These are phyloP conservation scores for Fusarium sp. DNA, from an alignment of 2,329 filamentous ascomycete species.

Conservation along the genomic window DNA sequence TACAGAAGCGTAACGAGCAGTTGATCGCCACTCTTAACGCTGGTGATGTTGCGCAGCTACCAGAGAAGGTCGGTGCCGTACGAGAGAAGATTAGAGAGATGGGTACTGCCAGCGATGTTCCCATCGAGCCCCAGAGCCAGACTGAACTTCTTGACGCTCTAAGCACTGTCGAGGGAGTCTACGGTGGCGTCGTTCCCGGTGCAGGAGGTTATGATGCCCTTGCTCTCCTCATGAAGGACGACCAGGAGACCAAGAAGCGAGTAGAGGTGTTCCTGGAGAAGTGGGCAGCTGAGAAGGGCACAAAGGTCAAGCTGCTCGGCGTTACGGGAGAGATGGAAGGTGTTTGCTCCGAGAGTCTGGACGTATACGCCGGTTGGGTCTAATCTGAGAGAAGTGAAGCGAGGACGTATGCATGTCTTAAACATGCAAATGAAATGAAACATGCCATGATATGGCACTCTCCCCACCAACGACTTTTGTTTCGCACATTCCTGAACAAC, in stretches of 20 bases:
- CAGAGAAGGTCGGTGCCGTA: slow-evolving; percentile 60
- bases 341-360: slow-evolving; percentile 59
- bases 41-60: slow-evolving; percentile 56
- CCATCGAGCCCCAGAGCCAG: slow-evolving; percentile 89
- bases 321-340: slow-evolving; percentile 81
- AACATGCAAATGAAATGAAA: slow-evolving; percentile 25
- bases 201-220: slow-evolving; percentile 95
- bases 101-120: slow-evolving; percentile 78
- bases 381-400: slow-evolving; percentile 24
- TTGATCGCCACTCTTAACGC: slow-evolving; percentile 73
- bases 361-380: slow-evolving; percentile 59
- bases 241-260: slow-evolving; percentile 68
- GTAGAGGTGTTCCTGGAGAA: slow-evolving; percentile 71
- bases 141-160: slow-evolving; percentile 85
- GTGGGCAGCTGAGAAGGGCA: slow-evolving; percentile 71
- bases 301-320: slow-evolving; percentile 73
- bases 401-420: slow-evolving; percentile 30
- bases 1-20: slow-evolving; percentile 80
- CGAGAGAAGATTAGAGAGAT: slow-evolving; percentile 78
- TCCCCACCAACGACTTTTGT: slow-evolving; percentile 20
- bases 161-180: slow-evolving; percentile 77
- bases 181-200: slow-evolving; percentile 92
- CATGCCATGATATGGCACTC: neutral
- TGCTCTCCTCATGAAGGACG: slow-evolving; percentile 81
- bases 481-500: slow-evolving; percentile 29